phyloP scores from a whole-genome alignment of 2,329 filamentous ascomycete species.

The Thelonectria blattea region DNA sequence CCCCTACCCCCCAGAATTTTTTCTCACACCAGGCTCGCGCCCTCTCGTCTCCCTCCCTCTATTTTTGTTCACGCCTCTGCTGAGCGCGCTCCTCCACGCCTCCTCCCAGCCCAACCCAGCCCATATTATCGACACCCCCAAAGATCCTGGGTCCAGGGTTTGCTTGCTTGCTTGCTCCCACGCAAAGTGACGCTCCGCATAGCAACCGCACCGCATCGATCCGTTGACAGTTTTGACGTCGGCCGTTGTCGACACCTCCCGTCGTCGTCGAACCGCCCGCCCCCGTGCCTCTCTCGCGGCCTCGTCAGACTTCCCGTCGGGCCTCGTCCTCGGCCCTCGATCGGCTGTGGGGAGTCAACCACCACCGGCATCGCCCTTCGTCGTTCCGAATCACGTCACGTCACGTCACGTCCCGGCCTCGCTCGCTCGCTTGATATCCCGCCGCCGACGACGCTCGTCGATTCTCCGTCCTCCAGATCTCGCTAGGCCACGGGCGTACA shows the following conservation, averaged over 20 bases:
- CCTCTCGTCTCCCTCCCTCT: constrained; percentile 32
- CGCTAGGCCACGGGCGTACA: constrained; percentile 16
- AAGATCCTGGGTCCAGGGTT: constrained; percentile 40
- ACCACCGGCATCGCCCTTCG: constrained; percentile 17
- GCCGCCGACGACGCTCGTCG: constrained; percentile 24
- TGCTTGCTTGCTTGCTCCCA: constrained; percentile 37
- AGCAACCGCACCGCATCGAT: constrained; percentile 31
- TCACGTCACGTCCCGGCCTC: constrained; percentile 28
- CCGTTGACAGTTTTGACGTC: constrained; percentile 24
- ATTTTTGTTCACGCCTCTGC: constrained; percentile 45
- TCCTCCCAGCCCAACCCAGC: constrained; percentile 42
- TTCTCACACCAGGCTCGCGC: constrained; percentile 26
- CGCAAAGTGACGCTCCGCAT: constrained; percentile 34
- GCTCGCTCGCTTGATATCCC: constrained; percentile 22
- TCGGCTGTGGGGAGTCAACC: constrained; percentile 19
- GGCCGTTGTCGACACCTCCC: constrained; percentile 21
- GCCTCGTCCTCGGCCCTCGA: constrained; percentile 15
- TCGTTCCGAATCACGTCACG: constrained; percentile 17
- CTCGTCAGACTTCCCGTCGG: constrained; percentile 22
- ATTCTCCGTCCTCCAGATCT: constrained; percentile 19
- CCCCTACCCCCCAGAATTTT: constrained; percentile 33
- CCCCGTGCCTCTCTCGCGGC: constrained; percentile 18
- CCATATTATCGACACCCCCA: constrained; percentile 51
- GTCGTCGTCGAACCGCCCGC: constrained; percentile 18
- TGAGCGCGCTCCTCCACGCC: constrained; percentile 46